Evolutionary conservation across 1,284 basidiomycete genomes (phyloP).

Genomic region (Ceratobasidium theobromae): DNA sequence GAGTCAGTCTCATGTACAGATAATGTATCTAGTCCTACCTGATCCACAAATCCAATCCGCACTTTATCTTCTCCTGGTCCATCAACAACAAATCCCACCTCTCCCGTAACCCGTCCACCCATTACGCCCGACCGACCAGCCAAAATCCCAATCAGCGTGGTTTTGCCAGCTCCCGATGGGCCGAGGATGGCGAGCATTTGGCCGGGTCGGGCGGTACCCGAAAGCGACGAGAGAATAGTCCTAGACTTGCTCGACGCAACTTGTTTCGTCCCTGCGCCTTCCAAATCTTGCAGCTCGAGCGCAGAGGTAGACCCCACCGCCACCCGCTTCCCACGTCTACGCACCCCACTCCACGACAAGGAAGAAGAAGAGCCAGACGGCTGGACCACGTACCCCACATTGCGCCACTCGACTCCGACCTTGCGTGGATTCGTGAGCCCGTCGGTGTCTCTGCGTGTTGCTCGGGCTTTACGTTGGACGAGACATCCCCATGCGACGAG

Average conservation of each 20-base stretch:
- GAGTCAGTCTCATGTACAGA: neutral
- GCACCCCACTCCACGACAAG: conserved; percentile 3
- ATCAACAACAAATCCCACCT: conserved; percentile 55
- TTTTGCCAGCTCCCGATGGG: conserved; percentile 80
- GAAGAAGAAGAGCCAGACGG: neutral
- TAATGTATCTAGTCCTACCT: conserved; percentile 44
- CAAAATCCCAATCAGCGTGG: conserved; percentile 81
- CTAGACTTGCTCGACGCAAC: conserved; percentile 13
- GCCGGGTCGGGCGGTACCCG: conserved; percentile 71
- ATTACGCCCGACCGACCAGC: conserved; percentile 67
- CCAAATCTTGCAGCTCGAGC: conserved; percentile 14
- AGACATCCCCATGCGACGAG: conserved; percentile 63
- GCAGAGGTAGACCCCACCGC: conserved; percentile 9
- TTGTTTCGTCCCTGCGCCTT: conserved; percentile 40
- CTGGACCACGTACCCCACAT: conserved; percentile 65
- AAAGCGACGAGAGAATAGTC: conserved; percentile 65
- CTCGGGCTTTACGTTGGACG: conserved; percentile 61
- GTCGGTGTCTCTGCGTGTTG: conserved; percentile 40
- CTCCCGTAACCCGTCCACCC: conserved; percentile 65
- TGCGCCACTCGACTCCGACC: conserved; percentile 67
- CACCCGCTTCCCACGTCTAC: neutral
- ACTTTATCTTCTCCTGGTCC: conserved; percentile 31
- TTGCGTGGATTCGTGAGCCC: conserved; percentile 47
- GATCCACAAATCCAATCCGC: conserved; percentile 77
- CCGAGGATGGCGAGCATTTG: conserved; percentile 86